Evolutionary conservation across 2,329 filamentous ascomycete genomes (phyloP).

Genomic region (Neonectria magnoliae): DNA sequence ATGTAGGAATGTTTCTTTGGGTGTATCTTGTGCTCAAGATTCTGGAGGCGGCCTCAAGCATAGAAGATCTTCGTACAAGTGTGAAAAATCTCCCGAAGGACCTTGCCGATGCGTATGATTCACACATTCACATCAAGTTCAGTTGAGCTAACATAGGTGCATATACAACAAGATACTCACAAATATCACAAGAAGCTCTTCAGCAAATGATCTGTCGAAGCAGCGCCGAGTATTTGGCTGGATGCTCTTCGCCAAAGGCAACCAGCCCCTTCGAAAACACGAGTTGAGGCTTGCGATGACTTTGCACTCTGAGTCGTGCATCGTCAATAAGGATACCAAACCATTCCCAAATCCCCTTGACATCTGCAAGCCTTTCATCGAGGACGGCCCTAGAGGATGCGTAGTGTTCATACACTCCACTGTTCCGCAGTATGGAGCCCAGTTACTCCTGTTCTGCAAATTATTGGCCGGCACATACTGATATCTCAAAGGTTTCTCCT

Average conservation of each 20-base stretch:
- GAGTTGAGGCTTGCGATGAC: not conserved
- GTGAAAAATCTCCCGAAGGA: not conserved
- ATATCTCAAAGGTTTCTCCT: not conserved
- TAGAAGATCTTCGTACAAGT: not conserved
- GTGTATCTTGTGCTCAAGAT: conserved; percentile 3
- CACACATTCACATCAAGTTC: not conserved
- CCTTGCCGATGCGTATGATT: conserved; percentile 5
- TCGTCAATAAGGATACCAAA: not conserved
- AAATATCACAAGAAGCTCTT: conserved; percentile 1
- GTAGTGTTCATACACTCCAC: not conserved
- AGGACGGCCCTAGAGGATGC: not conserved
- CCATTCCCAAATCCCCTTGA: conserved; percentile 4
- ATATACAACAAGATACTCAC: not conserved
- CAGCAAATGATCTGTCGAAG: not conserved
- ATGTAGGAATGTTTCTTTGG: conserved; percentile 14
- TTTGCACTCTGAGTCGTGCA: not conserved
- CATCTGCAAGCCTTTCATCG: not conserved
- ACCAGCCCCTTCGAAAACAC: not conserved
- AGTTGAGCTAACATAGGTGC: not conserved
- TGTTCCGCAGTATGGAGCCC: not conserved
- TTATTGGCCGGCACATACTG: not conserved
- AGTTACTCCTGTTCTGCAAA: not conserved
- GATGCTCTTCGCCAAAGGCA: conserved; percentile 8
- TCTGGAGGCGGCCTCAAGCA: not conserved
- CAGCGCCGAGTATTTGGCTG: conserved; percentile 5